Conservation (phyloP, 768 basidiomycete species). For the Pisolithus microcarpus region DNA sequence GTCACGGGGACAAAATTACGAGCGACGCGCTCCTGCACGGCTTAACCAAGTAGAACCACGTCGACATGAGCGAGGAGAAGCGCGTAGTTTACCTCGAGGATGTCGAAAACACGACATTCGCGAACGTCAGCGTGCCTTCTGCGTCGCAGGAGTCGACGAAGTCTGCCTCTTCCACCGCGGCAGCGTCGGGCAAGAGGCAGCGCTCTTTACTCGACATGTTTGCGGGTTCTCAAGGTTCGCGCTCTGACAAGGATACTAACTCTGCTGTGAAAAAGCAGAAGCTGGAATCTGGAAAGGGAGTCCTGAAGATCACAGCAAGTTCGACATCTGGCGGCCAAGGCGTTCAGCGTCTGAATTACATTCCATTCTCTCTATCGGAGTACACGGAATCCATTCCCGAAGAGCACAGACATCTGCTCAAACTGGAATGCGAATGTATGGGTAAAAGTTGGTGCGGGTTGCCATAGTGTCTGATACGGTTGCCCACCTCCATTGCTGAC, state of each 20-base stretch:
- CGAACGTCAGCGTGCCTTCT: conserved; percentile 9
- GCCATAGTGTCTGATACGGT: background rate
- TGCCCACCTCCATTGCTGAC: conserved; percentile 1
- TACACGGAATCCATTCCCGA: conserved; percentile 50
- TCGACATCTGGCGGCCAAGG: background rate
- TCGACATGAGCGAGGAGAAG: conserved; percentile 19
- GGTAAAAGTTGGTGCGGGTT: conserved; percentile 56
- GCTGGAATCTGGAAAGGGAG: conserved; percentile 15
- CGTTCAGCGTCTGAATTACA: conserved; percentile 45
- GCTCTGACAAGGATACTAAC: conserved; percentile 15
- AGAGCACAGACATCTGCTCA: conserved; percentile 50
- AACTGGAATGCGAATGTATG: conserved; percentile 67
- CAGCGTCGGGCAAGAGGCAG: conserved; percentile 43
- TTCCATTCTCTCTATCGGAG: conserved; percentile 57
- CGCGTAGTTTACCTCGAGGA: conserved; percentile 41
- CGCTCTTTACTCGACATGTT: conserved; percentile 64
- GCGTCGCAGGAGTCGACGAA: conserved; percentile 18
- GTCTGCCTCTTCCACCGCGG: conserved; percentile 10
- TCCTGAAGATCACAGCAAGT: conserved; percentile 12
- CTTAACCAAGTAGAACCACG: conserved; percentile 1
- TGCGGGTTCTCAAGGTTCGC: conserved; percentile 26
- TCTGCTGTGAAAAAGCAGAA: conserved; percentile 44
- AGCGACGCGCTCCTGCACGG: conserved; percentile 1
- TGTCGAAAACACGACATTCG: conserved; percentile 24
- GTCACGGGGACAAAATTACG: background rate